These are phyloP conservation scores for Thielaviopsis euricoi DNA, from an alignment of 2,329 filamentous ascomycete genomes.

Conservation along the genomic window DNA sequence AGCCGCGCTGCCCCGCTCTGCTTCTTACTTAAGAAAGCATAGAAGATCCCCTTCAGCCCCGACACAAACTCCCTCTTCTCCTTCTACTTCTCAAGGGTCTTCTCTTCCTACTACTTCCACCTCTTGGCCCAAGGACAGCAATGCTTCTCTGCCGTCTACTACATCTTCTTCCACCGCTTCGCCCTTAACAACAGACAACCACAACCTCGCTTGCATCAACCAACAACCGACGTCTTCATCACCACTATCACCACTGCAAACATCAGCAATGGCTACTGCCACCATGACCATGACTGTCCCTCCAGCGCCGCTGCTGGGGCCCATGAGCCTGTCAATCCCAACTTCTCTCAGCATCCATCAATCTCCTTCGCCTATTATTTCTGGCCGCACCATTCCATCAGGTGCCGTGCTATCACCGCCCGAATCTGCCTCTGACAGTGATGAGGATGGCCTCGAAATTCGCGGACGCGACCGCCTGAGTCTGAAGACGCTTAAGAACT, in stretches of 20 bases:
- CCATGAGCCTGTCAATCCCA: constrained; percentile 20
- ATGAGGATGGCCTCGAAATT: constrained; percentile 45
- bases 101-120: constrained; percentile 8
- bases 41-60: constrained; percentile 36
- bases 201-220: not conserved
- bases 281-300: constrained; percentile 10
- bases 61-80: not conserved
- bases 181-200: constrained; percentile 1
- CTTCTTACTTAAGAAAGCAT: constrained; percentile 49
- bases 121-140: constrained; percentile 3
- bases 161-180: constrained; percentile 5
- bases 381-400: constrained; percentile 55
- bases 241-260: constrained; percentile 3
- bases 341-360: constrained; percentile 52
- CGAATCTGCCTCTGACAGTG: constrained; percentile 52
- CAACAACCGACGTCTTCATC: not conserved
- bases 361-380: constrained; percentile 67
- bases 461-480: constrained; percentile 34
- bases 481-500: constrained; percentile 59
- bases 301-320: constrained; percentile 5
- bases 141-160: constrained; percentile 2
- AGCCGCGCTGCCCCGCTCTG: constrained; percentile 43
- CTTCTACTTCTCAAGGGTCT: constrained; percentile 5
- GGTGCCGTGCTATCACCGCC: constrained; percentile 84
- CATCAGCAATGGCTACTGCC: constrained; percentile 10